Conservation (phyloP, 192 early-diverging fungal genomes). For the Powellomyces hirtus region DNA sequence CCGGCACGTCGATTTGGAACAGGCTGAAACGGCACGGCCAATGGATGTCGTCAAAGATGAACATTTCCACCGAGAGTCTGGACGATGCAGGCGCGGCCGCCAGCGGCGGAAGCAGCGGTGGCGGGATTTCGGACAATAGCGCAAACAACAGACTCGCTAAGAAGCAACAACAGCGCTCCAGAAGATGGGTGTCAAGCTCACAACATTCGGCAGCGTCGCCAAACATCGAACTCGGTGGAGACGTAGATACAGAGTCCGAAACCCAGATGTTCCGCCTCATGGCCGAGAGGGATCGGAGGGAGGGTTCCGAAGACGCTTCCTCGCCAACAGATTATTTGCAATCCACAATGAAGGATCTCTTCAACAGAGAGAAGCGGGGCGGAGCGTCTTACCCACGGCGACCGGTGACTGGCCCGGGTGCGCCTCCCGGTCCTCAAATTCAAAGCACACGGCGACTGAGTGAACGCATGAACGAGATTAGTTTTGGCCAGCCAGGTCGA, state of each 20-base stretch:
- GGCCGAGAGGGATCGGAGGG: background rate
- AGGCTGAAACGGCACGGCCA: conserved; percentile 5
- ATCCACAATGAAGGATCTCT: conserved; percentile 19
- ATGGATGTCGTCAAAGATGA: conserved; percentile 8
- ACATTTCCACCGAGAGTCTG: conserved; percentile 5
- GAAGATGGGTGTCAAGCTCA: conserved; percentile 8
- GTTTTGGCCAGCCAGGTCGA: too few species aligned
- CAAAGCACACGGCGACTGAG: too few species aligned
- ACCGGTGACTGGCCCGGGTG: background rate
- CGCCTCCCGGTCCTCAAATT: too few species aligned
- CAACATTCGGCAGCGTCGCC: background rate
- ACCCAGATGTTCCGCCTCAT: background rate
- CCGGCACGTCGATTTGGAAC: conserved; percentile 8
- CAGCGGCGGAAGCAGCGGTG: background rate
- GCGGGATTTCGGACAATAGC: too few species aligned
- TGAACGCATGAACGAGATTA: too few species aligned
- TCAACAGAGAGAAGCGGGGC: background rate
- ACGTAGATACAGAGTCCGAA: background rate
- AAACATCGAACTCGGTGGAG: background rate
- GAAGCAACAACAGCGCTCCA: background rate
- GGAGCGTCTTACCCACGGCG: background rate
- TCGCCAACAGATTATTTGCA: conserved; percentile 15
- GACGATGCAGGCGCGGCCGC: background rate
- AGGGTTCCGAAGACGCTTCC: background rate
- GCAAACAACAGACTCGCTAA: background rate